Conservation (phyloP, 1,284 basidiomycete genomes). For the Ganoderma sp. region DNA sequence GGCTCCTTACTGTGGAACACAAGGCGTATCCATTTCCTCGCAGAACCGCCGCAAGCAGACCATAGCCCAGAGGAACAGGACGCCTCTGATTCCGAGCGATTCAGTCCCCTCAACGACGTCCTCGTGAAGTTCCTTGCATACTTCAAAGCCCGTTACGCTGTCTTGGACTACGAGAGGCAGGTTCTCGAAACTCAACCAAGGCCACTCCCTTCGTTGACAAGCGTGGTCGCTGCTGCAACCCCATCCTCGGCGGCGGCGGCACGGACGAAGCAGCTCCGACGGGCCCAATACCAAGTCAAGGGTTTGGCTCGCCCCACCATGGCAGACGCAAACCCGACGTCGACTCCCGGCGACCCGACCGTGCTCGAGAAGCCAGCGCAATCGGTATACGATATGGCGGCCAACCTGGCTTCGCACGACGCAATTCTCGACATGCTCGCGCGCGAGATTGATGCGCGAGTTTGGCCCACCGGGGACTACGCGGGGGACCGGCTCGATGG, state of each 20-base stretch:
- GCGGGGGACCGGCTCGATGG: not conserved
- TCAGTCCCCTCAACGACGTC: constrained; percentile 6
- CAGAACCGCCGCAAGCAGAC: not conserved
- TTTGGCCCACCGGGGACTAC: not conserved
- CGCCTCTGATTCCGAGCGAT: not conserved
- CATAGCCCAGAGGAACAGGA: not conserved
- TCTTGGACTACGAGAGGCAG: not conserved
- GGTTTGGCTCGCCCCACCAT: not conserved
- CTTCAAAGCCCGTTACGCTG: constrained; percentile 12
- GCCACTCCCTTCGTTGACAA: not conserved
- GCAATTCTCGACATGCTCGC: not conserved
- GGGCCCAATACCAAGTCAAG: not conserved
- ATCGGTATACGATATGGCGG: not conserved
- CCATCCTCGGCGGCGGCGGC: not conserved
- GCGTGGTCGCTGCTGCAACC: not conserved
- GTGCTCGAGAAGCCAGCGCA: not conserved
- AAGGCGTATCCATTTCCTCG: not conserved
- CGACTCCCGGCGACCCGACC: not conserved
- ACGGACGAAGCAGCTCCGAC: not conserved
- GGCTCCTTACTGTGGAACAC: not conserved
- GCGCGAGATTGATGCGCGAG: not conserved
- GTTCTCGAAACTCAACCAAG: not conserved
- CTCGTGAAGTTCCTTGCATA: not conserved
- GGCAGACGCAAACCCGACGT: not conserved
- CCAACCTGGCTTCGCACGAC: not conserved